These are phyloP conservation scores for Claviceps pazoutovae DNA, from an alignment of 2,329 filamentous ascomycete species.

Conservation along the genomic window DNA sequence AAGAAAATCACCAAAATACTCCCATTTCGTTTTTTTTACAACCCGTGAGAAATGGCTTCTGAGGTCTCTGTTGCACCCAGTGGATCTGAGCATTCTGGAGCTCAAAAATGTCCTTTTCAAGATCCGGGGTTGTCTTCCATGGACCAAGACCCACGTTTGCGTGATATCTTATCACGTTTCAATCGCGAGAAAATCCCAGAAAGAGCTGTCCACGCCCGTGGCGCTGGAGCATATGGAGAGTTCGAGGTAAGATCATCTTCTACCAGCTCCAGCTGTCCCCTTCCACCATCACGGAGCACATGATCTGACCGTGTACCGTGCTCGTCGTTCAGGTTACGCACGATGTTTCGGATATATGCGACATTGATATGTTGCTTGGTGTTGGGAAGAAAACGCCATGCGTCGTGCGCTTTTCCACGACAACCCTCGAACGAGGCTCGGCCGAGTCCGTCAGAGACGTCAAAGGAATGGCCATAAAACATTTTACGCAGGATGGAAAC, in stretches of 20 bases:
- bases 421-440: slow-evolving; percentile 53
- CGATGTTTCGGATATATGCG: slow-evolving; percentile 41
- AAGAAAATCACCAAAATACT: no score
- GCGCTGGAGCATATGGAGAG: slow-evolving; percentile 34
- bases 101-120: neutral
- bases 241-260: slow-evolving; percentile 29
- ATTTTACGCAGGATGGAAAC: slow-evolving; percentile 55
- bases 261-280: neutral
- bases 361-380: slow-evolving; percentile 36
- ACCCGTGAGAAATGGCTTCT: neutral
- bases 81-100: neutral
- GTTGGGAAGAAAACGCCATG: slow-evolving; percentile 41
- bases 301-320: no score
- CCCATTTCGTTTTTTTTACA: no score
- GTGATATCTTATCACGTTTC: neutral
- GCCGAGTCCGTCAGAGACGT: slow-evolving; percentile 56
- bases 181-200: slow-evolving; percentile 32
- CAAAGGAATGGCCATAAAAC: slow-evolving; percentile 46
- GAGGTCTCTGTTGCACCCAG: neutral
- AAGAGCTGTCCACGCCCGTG: slow-evolving; percentile 24
- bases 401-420: slow-evolving; percentile 56
- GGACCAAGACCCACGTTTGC: neutral
- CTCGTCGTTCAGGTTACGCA: slow-evolving; percentile 24
- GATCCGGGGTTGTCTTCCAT: neutral
- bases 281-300: neutral